These are phyloP conservation scores for Mucor lusitanicus DNA, from an alignment of 371 early-diverging fungal species.

Conservation along the genomic window DNA sequence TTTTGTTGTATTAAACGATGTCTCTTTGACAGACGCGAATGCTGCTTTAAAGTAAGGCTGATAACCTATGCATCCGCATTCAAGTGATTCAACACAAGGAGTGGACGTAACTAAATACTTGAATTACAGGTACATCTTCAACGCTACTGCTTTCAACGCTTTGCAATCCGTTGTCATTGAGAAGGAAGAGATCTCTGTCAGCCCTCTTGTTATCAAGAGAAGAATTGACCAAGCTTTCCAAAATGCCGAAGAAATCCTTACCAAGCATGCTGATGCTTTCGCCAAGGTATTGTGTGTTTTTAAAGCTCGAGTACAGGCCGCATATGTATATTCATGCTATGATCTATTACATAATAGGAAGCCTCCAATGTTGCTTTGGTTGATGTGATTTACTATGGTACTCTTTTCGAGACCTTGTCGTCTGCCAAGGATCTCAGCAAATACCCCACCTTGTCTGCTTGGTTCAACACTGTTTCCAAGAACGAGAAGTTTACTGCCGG, in stretches of 20 bases:
- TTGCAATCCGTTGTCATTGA: conserved; percentile 36
- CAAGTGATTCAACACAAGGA: background rate
- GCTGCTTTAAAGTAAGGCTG: conserved; percentile 40
- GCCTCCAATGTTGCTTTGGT: conserved; percentile 26
- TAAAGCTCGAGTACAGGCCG: background rate
- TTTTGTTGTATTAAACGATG: conserved; percentile 18
- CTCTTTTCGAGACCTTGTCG: conserved; percentile 36
- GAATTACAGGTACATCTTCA: conserved; percentile 29
- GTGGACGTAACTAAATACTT: background rate
- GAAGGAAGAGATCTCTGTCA: conserved; percentile 37
- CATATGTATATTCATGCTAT: background rate
- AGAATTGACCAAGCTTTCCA: conserved; percentile 36
- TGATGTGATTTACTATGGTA: conserved; percentile 42
- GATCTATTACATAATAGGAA: conserved; percentile 18
- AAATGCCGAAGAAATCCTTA: conserved; percentile 26
- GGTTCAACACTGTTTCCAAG: conserved; percentile 36
- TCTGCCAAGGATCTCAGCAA: conserved; percentile 28
- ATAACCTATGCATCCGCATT: background rate
- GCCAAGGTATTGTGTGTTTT: conserved; percentile 24
- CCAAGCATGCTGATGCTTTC: conserved; percentile 28
- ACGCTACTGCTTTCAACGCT: conserved; percentile 30
- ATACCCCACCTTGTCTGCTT: conserved; percentile 35
- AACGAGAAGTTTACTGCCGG: conserved; percentile 23
- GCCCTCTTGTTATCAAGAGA: conserved; percentile 37
- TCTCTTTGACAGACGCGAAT: conserved; percentile 40